phyloP scores from a whole-genome alignment of 257 asterid species.

The Solanum acaule region DNA sequence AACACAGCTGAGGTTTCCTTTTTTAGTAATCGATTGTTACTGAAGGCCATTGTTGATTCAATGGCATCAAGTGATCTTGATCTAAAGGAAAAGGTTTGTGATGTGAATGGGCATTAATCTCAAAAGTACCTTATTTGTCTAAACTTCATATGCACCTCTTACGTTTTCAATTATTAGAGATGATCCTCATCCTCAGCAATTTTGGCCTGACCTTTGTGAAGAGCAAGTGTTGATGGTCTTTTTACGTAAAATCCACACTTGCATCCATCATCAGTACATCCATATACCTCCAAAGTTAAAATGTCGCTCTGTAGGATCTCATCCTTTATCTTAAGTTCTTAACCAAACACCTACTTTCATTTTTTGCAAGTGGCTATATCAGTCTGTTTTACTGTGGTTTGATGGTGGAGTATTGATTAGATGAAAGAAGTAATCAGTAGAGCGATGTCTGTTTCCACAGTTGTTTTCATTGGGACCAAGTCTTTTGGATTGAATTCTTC shows the following conservation, averaged over 20 bases:
- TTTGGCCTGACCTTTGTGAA: neutral
- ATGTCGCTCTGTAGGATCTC: neutral
- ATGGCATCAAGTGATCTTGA: constrained; percentile 55
- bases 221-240: neutral
- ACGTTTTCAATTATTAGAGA: neutral
- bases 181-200: neutral
- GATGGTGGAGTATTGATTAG: neutral
- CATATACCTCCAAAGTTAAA: neutral
- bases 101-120: neutral
- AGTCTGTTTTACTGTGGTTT: neutral
- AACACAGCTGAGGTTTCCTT: constrained; percentile 20
- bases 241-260: neutral
- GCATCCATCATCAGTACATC: neutral
- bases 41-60: constrained; percentile 61
- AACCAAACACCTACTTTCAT: neutral
- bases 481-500: neutral
- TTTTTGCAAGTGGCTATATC: neutral
- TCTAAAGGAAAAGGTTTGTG: constrained; percentile 80
- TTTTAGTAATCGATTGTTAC: constrained; percentile 42
- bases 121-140: neutral
- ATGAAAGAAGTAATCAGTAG: neutral
- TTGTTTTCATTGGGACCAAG: neutral
- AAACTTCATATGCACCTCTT: neutral
- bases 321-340: neutral
- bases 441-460: neutral